Evolutionary conservation across 768 basidiomycete genomes (phyloP).

Genomic region (Hortiboletus campestris): DNA sequence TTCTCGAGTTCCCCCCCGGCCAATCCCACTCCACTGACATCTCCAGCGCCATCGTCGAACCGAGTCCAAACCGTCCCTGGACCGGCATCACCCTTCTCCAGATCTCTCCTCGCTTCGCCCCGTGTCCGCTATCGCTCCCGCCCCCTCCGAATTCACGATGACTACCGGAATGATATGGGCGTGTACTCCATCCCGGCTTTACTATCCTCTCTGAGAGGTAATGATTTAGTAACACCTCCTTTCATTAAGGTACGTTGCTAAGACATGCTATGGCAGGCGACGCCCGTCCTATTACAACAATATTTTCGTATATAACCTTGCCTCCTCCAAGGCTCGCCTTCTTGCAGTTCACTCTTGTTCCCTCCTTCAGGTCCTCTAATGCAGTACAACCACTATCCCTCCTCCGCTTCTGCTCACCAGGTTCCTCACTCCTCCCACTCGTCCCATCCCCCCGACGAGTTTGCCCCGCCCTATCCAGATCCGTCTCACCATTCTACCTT

Average conservation of each 20-base stretch:
- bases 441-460: constrained; percentile 22
- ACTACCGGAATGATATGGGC: constrained; percentile 35
- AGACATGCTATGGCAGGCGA: constrained; percentile 36
- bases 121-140: constrained; percentile 31
- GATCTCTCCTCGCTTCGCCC: constrained; percentile 24
- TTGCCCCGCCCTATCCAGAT: constrained; percentile 22
- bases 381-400: constrained; percentile 30
- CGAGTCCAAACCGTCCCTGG: constrained; percentile 21
- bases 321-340: constrained; percentile 10
- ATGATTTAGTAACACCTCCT: constrained; percentile 37
- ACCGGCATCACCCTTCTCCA: constrained; percentile 23
- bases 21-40: constrained; percentile 32
- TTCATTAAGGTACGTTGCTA: constrained; percentile 40
- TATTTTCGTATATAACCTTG: constrained; percentile 34
- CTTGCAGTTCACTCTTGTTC: constrained; percentile 7
- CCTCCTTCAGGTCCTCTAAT: constrained; percentile 14
- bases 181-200: constrained; percentile 34
- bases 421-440: constrained; percentile 16
- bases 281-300: constrained; percentile 33
- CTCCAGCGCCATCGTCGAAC: constrained; percentile 35
- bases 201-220: constrained; percentile 35
- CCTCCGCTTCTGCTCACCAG: constrained; percentile 17
- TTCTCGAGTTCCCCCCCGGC: constrained; percentile 28
- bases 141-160: constrained; percentile 30
- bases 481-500: constrained; percentile 22